A percentile compares a stretch with the other conserved stretches of the same genome.
These are phyloP conservation scores for Starmerella floris DNA, from an alignment of 805 yeast species.

Conservation along the genomic window DNA sequence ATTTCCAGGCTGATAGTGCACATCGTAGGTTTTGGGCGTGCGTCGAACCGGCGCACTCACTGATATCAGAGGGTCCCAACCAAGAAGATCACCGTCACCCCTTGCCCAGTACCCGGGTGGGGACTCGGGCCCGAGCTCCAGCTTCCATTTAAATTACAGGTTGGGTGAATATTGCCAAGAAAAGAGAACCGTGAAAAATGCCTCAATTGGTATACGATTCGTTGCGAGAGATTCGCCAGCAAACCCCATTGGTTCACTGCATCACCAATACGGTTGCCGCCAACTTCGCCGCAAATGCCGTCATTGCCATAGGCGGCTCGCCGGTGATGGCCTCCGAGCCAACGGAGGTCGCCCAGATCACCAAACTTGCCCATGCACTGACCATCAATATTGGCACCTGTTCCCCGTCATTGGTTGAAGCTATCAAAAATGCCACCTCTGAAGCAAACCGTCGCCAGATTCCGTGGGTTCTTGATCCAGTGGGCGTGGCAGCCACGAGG, in stretches of 20 bases:
- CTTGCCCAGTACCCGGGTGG: too few species aligned
- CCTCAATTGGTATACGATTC: too few species aligned
- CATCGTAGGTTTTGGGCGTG: too few species aligned
- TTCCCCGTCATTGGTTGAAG: constrained; percentile 10
- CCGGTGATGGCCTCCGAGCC: constrained; percentile 76
- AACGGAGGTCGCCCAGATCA: constrained; percentile 55
- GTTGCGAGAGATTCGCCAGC: neutral
- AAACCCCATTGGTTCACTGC: constrained; percentile 64
- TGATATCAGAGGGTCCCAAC: too few species aligned
- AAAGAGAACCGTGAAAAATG: too few species aligned
- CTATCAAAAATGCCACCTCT: constrained; percentile 25
- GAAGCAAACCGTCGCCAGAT: constrained; percentile 44
- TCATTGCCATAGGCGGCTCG: constrained; percentile 70
- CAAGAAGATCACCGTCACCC: too few species aligned
- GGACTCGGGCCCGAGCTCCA: too few species aligned
- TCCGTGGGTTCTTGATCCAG: constrained; percentile 77
- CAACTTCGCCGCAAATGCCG: constrained; percentile 74
- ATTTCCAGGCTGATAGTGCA: too few species aligned
- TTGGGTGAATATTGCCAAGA: too few species aligned
- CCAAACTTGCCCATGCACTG: constrained; percentile 42
- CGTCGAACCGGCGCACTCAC: too few species aligned
- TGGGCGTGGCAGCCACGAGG: constrained; percentile 75
- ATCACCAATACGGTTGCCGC: constrained; percentile 82
- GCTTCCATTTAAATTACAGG: too few species aligned
- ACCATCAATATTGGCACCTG: constrained; percentile 64